Evolutionary conservation across 2,329 filamentous ascomycete species (phyloP).

Genomic region (Xylariaceae sp.): DNA sequence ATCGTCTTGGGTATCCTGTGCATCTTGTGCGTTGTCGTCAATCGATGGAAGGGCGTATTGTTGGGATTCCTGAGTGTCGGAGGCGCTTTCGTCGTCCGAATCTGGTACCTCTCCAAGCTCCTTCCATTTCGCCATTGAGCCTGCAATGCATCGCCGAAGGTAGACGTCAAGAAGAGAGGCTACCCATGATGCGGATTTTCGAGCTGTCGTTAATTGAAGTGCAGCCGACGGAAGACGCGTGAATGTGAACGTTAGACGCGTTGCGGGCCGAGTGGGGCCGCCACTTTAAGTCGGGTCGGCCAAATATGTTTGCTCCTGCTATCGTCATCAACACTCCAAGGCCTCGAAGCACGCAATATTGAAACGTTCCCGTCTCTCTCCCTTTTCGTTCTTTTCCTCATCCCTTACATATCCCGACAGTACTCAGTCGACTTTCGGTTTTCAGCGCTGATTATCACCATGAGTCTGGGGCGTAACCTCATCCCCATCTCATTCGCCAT

Average conservation of each 20-base stretch:
- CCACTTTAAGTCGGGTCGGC: constrained; percentile 1
- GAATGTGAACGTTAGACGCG: constrained; percentile 12
- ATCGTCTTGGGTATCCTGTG: background rate
- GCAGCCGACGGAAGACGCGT: constrained; percentile 2
- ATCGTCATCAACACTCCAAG: too few species aligned
- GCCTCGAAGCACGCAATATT: too few species aligned
- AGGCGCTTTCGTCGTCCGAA: constrained; percentile 37
- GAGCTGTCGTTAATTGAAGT: background rate
- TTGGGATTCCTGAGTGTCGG: constrained; percentile 32
- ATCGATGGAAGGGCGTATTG: constrained; percentile 10
- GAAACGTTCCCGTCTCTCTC: too few species aligned
- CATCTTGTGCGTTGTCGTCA: background rate
- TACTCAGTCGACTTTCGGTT: too few species aligned
- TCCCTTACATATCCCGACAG: too few species aligned
- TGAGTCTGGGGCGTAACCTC: too few species aligned
- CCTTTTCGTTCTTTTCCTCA: too few species aligned
- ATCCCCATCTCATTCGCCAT: too few species aligned
- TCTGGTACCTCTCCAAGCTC: constrained; percentile 40
- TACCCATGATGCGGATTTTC: background rate
- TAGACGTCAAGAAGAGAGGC: background rate
- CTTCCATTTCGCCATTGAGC: constrained; percentile 38
- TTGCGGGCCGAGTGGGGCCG: constrained; percentile 11
- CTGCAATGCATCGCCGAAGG: constrained; percentile 27
- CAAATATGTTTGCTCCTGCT: too few species aligned
- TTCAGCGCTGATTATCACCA: too few species aligned